Percentiles rank a stretch among this genome's conserved stretches.
Conservation (phyloP, 805 yeast species). For the Starmerella lactis-condensi region DNA sequence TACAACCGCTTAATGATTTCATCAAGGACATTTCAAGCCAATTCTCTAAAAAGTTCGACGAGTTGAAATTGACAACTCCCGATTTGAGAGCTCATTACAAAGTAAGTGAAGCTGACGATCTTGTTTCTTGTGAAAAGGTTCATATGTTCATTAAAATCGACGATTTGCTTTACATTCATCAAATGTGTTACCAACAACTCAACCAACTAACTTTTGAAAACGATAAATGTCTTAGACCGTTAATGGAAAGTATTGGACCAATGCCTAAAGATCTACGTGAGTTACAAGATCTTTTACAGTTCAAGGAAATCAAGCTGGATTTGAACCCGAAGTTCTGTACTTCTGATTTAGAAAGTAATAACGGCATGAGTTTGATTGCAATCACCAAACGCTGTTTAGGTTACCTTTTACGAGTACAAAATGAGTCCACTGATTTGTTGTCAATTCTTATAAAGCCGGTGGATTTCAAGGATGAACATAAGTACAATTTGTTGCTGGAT, state of each 20-base stretch:
- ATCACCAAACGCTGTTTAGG: slow-evolving; percentile 58
- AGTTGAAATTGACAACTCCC: slow-evolving; percentile 32
- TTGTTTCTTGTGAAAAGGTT: slow-evolving; percentile 34
- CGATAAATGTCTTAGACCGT: slow-evolving; percentile 38
- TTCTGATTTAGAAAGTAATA: slow-evolving; percentile 7
- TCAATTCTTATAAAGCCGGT: slow-evolving; percentile 54
- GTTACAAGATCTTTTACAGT: slow-evolving; percentile 32
- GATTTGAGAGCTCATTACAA: slow-evolving; percentile 43
- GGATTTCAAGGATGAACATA: slow-evolving; percentile 44
- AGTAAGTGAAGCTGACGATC: slow-evolving; percentile 45
- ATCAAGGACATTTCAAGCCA: slow-evolving; percentile 34
- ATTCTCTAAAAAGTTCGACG: slow-evolving; percentile 29
- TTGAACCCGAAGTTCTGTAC: slow-evolving; percentile 39
- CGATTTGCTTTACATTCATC: slow-evolving; percentile 25
- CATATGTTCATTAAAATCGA: slow-evolving; percentile 22
- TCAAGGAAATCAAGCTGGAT: slow-evolving; percentile 36
- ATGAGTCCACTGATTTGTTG: slow-evolving; percentile 38
- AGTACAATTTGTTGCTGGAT: slow-evolving; percentile 14
- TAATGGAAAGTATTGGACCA: slow-evolving; percentile 27
- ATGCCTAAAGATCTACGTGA: slow-evolving; percentile 30
- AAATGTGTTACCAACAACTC: slow-evolving; percentile 21
- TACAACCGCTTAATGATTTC: slow-evolving; percentile 67
- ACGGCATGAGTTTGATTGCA: slow-evolving; percentile 13
- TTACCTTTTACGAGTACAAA: slow-evolving; percentile 69
- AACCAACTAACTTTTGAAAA: slow-evolving; percentile 13